A percentile compares a stretch with the other conserved stretches of the same genome.
These are phyloP conservation scores for Candida verbasci DNA, from an alignment of 805 yeast genomes.

Conservation along the genomic window DNA sequence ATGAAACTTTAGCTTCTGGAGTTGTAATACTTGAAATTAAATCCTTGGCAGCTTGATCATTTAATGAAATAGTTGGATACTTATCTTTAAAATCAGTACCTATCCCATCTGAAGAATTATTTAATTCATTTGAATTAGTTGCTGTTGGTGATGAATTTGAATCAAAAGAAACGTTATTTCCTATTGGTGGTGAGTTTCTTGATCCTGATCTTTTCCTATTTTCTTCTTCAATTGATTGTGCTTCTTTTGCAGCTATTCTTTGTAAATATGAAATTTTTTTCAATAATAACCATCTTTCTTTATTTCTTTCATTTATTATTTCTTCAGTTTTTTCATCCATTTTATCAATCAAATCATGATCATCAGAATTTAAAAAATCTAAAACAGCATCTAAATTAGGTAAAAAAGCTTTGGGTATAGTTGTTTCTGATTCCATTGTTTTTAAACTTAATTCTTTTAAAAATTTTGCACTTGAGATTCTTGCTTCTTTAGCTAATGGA, in stretches of 20 bases:
- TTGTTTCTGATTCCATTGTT: slow-evolving; percentile 34
- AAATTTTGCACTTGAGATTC: slow-evolving; percentile 51
- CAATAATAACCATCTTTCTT: slow-evolving; percentile 65
- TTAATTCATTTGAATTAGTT: neutral
- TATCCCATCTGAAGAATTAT: slow-evolving; percentile 3
- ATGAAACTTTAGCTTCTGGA: slow-evolving; percentile 31
- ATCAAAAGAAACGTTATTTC: neutral
- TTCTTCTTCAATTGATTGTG: slow-evolving; percentile 35
- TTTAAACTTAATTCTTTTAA: slow-evolving; percentile 53
- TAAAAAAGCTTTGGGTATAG: slow-evolving; percentile 33
- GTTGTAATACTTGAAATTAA: slow-evolving; percentile 37
- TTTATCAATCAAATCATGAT: slow-evolving; percentile 27
- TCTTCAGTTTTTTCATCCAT: slow-evolving; percentile 37
- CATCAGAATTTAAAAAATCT: slow-evolving; percentile 51
- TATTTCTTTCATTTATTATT: slow-evolving; percentile 38
- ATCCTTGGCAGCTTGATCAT: slow-evolving; percentile 39
- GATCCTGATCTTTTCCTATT: slow-evolving; percentile 29
- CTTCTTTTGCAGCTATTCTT: slow-evolving; percentile 54
- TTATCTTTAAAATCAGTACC: slow-evolving; percentile 2
- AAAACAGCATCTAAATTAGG: slow-evolving; percentile 58
- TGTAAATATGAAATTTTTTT: slow-evolving; percentile 70
- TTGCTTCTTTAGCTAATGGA: slow-evolving; percentile 42
- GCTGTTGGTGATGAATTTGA: neutral
- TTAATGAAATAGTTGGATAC: slow-evolving; percentile 40
- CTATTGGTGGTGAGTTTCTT: slow-evolving; percentile 15